A percentile compares a stretch with the other conserved stretches of the same genome.
These are phyloP conservation scores for Stygiomarasmius scandens DNA, from an alignment of 1,284 basidiomycete genomes.

Conservation along the genomic window DNA sequence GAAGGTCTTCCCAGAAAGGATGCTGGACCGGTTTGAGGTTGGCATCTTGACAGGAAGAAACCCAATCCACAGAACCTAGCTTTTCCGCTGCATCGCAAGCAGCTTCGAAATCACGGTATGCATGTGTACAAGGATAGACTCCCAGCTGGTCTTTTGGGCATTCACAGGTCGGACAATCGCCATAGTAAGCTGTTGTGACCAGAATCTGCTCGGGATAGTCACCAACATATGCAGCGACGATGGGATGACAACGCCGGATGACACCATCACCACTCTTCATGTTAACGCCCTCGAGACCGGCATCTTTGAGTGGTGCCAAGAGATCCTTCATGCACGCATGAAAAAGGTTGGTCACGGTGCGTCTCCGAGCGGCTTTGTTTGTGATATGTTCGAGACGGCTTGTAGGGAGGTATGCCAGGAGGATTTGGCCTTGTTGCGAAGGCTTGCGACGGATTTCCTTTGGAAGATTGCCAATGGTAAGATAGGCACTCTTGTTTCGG, in stretches of 20 bases:
- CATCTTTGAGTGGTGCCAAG: conserved; percentile 23
- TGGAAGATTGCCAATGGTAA: no score
- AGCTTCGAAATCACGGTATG: background rate
- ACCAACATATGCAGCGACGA: conserved; percentile 17
- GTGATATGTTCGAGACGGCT: conserved; percentile 32
- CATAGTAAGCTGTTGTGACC: conserved; percentile 1
- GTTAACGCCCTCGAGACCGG: conserved; percentile 25
- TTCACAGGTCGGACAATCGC: background rate
- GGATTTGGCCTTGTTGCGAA: conserved; percentile 34
- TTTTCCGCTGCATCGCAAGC: background rate
- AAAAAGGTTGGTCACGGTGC: conserved; percentile 37
- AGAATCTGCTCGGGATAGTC: conserved; percentile 14
- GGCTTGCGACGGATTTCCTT: no score
- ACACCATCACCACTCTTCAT: conserved; percentile 24
- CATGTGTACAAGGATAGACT: background rate
- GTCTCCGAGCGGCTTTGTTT: conserved; percentile 28
- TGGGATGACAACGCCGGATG: conserved; percentile 22
- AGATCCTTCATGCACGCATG: conserved; percentile 35
- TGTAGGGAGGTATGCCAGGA: conserved; percentile 42
- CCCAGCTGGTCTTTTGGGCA: background rate
- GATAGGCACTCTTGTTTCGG: no score
- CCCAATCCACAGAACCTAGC: background rate
- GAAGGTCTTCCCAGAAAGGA: conserved; percentile 6
- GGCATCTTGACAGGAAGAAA: background rate
- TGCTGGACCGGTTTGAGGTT: conserved; percentile 1